Evolutionary conservation across 768 basidiomycete genomes (phyloP).

Genomic region (Lepiota brunneoincarnata): DNA sequence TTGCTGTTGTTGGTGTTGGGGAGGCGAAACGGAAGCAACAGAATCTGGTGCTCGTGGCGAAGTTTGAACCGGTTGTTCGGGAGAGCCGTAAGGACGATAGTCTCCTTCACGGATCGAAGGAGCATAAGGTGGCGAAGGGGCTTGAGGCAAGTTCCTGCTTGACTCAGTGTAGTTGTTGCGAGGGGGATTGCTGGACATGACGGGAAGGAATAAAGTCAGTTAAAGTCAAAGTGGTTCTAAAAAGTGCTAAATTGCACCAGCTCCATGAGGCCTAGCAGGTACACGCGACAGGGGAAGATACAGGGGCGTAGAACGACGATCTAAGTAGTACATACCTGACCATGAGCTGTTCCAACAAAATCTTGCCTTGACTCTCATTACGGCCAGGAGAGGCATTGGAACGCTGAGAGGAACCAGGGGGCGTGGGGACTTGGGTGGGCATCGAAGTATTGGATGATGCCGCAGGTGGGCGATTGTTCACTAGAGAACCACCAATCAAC

Average conservation of each 20-base stretch:
- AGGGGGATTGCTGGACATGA: conserved; percentile 11
- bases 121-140: conserved; percentile 49
- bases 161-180: conserved; percentile 44
- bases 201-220: conserved; percentile 6
- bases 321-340: conserved; percentile 54
- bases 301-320: conserved; percentile 10
- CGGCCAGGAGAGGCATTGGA: conserved; percentile 55
- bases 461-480: conserved; percentile 12
- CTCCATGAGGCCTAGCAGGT: conserved; percentile 16
- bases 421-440: conserved; percentile 57
- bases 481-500: conserved; percentile 51
- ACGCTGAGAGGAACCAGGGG: conserved; percentile 59
- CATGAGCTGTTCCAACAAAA: conserved; percentile 79
- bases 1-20: conserved; percentile 27
- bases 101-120: conserved; percentile 43
- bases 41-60: conserved; percentile 33
- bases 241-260: conserved; percentile 10
- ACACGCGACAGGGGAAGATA: conserved; percentile 19
- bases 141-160: conserved; percentile 32
- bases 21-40: conserved; percentile 26
- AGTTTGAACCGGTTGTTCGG: conserved; percentile 39
- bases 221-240: conserved; percentile 32
- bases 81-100: conserved; percentile 40
- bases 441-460: conserved; percentile 13
- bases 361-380: conserved; percentile 62